These are phyloP conservation scores for Aspergillus leporis DNA, from an alignment of 495 filamentous ascomycete species.

Conservation along the genomic window DNA sequence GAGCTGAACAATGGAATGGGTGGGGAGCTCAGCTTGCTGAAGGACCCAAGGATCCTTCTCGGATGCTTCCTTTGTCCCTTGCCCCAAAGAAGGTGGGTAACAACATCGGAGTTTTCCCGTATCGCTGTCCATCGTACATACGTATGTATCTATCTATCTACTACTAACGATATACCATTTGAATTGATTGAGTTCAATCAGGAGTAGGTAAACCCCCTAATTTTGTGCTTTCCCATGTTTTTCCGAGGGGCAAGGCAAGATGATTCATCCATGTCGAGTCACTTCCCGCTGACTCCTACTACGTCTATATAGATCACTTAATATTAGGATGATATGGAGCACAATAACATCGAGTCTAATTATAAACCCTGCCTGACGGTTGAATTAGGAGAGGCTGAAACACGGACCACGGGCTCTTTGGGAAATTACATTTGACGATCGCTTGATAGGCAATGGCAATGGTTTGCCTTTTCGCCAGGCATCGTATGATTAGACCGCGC, in stretches of 20 bases:
- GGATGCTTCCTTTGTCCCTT: not conserved
- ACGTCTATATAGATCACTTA: not conserved
- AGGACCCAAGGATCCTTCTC: conserved; percentile 19
- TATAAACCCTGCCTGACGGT: conserved; percentile 6
- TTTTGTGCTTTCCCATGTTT: no score
- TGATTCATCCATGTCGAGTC: no score
- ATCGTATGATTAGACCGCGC: conserved; percentile 17
- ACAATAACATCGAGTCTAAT: not conserved
- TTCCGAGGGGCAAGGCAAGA: no score
- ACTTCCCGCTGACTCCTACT: no score
- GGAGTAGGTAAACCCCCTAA: no score
- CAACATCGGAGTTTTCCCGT: conserved; percentile 5
- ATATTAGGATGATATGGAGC: not conserved
- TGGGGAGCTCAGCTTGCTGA: conserved; percentile 18
- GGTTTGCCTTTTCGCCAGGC: not conserved
- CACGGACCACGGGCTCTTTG: conserved; percentile 31
- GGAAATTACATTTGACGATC: conserved; percentile 36
- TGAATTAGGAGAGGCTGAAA: conserved; percentile 22
- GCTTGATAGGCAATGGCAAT: conserved; percentile 5
- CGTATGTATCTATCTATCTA: not conserved
- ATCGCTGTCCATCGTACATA: not conserved
- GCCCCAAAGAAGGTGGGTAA: conserved; percentile 4
- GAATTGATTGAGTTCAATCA: not conserved
- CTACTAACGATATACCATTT: not conserved
- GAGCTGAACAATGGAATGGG: conserved; percentile 19